These are phyloP conservation scores for Diplodia intermedia DNA, from an alignment of 2,329 filamentous ascomycete species.

Conservation along the genomic window DNA sequence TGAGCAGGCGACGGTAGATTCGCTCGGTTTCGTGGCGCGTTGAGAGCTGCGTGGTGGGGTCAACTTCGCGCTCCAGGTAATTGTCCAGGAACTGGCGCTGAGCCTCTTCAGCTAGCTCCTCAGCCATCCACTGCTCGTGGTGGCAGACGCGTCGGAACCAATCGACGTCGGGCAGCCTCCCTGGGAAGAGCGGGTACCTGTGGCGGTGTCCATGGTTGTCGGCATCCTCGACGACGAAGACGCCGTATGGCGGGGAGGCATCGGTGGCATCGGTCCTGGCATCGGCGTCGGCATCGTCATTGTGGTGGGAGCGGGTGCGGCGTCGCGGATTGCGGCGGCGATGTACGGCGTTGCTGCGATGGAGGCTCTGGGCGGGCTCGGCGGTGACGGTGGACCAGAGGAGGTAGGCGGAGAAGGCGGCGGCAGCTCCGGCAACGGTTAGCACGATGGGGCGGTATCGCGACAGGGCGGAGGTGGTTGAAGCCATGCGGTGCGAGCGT, in stretches of 20 bases:
- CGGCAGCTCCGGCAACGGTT: constrained; percentile 62
- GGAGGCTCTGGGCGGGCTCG: constrained; percentile 52
- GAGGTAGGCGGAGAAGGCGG: constrained; percentile 65
- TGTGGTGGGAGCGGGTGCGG: constrained; percentile 34
- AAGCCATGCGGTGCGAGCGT: constrained; percentile 31
- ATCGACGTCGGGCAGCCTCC: constrained; percentile 19
- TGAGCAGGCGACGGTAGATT: constrained; percentile 15
- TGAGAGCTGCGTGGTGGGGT: neutral
- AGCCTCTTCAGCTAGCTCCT: constrained; percentile 19
- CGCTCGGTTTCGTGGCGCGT: constrained; percentile 2
- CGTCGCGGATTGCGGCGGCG: constrained; percentile 52
- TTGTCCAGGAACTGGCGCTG: constrained; percentile 28
- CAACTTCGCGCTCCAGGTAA: constrained; percentile 24
- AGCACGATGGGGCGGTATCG: constrained; percentile 61
- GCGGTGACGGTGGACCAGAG: constrained; percentile 57
- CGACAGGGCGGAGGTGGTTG: constrained; percentile 43
- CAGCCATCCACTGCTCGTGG: constrained; percentile 17
- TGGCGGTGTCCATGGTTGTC: constrained; percentile 22
- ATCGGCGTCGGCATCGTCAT: constrained; percentile 35
- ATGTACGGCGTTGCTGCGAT: constrained; percentile 72
- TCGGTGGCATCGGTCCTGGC: neutral
- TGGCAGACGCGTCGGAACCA: constrained; percentile 27
- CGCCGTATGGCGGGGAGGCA: neutral
- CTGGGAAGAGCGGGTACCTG: constrained; percentile 21
- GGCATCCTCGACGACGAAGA: constrained; percentile 26